phyloP scores from a whole-genome alignment of 1,284 basidiomycete species.

The Peniophora sp. region DNA sequence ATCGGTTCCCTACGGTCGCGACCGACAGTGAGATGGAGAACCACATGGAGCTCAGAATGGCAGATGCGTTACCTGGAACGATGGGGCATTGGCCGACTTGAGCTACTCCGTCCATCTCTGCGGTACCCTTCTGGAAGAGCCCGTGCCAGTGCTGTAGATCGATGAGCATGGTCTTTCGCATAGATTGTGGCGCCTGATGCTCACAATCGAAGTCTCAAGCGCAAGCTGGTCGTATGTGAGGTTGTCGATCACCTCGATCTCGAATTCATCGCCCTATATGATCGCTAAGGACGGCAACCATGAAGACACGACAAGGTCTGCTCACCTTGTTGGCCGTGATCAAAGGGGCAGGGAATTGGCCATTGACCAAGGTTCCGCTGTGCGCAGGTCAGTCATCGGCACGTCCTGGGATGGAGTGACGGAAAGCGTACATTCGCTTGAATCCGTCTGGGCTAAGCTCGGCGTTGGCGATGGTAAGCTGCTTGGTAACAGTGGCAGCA shows the following conservation, averaged over 20 bases:
- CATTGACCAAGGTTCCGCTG: slow-evolving; percentile 12
- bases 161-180: not conserved
- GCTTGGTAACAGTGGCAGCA: slow-evolving; percentile 8
- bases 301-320: not conserved
- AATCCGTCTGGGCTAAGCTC: slow-evolving; percentile 10
- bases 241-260: slow-evolving; percentile 17
- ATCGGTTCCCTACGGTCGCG: not conserved
- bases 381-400: not conserved
- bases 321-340: slow-evolving; percentile 12
- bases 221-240: slow-evolving; percentile 16
- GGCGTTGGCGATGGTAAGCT: slow-evolving; percentile 8
- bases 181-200: not conserved
- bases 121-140: not conserved
- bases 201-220: slow-evolving; percentile 1
- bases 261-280: slow-evolving; percentile 9
- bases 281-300: not conserved
- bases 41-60: not conserved
- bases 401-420: not conserved
- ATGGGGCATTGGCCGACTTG: not conserved
- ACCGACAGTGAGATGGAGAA: too few relatives aligned
- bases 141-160: not conserved
- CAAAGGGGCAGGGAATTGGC: slow-evolving; percentile 14
- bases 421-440: slow-evolving; percentile 7
- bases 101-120: not conserved
- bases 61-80: not conserved